Conservation (phyloP, 148 eudicot genomes). For the Dianthus caryophyllus region DNA sequence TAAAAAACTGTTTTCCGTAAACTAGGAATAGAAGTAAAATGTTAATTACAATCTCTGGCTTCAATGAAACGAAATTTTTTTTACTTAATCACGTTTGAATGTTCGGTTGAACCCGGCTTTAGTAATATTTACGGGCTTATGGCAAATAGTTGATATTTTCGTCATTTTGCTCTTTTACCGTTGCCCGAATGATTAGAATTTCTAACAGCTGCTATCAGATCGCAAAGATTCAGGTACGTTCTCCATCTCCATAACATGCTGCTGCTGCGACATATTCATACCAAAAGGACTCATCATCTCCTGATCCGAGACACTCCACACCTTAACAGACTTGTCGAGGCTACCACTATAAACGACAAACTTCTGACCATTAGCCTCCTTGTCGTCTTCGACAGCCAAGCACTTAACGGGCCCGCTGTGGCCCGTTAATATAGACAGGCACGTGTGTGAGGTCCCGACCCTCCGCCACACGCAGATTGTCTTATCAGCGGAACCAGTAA, state of each 20-base stretch:
- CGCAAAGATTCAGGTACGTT: slow-evolving; percentile 25
- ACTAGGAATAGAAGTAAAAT: no score
- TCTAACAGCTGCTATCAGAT: slow-evolving; percentile 28
- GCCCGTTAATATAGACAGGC: slow-evolving; percentile 47
- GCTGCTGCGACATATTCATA: slow-evolving; percentile 12
- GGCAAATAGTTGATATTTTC: no score
- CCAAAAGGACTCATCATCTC: not conserved
- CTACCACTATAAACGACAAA: slow-evolving; percentile 55
- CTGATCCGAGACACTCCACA: slow-evolving; percentile 45
- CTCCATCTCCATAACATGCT: slow-evolving; percentile 30
- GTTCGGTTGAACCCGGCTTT: no score
- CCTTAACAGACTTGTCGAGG: slow-evolving; percentile 58
- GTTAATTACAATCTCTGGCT: no score
- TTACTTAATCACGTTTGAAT: no score
- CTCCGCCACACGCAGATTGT: slow-evolving; percentile 68
- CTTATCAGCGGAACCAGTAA: slow-evolving; percentile 75
- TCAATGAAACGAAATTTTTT: no score
- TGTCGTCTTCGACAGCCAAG: slow-evolving; percentile 54
- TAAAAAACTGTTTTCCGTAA: no score
- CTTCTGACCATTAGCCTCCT: slow-evolving; percentile 19
- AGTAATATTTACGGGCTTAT: no score
- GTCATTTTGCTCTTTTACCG: no score
- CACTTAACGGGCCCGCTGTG: slow-evolving; percentile 69
- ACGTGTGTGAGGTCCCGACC: slow-evolving; percentile 43
- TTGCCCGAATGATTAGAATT: not conserved